Evolutionary conservation across 495 filamentous ascomycete genomes (phyloP).

Genomic region (Thermochaetoides thermophila): DNA sequence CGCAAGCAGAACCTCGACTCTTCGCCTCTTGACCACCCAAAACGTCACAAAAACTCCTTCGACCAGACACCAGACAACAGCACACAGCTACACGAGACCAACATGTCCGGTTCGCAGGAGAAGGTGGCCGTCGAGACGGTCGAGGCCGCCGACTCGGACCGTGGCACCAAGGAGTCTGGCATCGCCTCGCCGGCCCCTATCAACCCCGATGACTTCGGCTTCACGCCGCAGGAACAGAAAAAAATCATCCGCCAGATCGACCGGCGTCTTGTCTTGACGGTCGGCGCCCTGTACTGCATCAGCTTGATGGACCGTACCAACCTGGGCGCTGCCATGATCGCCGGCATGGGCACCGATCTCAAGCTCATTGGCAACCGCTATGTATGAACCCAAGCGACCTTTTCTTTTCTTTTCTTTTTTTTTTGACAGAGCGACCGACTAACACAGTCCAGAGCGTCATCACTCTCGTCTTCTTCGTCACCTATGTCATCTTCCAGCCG

Average conservation of each 20-base stretch:
- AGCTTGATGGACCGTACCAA: constrained; percentile 58
- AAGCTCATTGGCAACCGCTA: constrained; percentile 25
- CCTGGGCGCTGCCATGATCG: constrained; percentile 45
- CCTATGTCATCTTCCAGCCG: constrained; percentile 50
- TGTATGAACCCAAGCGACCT: no score
- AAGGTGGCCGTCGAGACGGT: constrained; percentile 7
- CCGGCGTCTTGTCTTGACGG: constrained; percentile 44
- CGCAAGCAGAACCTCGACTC: no score
- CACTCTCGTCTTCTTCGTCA: constrained; percentile 50
- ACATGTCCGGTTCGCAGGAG: constrained; percentile 5
- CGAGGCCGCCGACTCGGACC: constrained; percentile 6
- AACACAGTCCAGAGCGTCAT: constrained; percentile 33
- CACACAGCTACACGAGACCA: neutral
- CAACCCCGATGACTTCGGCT: constrained; percentile 16
- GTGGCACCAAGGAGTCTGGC: neutral
- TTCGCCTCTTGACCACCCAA: no score
- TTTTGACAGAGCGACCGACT: neutral
- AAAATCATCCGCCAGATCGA: constrained; percentile 46
- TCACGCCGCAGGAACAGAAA: constrained; percentile 23
- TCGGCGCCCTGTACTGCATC: constrained; percentile 51
- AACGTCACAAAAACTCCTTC: neutral
- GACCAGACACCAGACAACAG: neutral
- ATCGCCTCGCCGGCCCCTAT: neutral
- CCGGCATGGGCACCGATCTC: constrained; percentile 44
- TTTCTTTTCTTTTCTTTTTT: neutral